phyloP scores from a whole-genome alignment of 345 rosid genomes.

The Citrus sp. region DNA sequence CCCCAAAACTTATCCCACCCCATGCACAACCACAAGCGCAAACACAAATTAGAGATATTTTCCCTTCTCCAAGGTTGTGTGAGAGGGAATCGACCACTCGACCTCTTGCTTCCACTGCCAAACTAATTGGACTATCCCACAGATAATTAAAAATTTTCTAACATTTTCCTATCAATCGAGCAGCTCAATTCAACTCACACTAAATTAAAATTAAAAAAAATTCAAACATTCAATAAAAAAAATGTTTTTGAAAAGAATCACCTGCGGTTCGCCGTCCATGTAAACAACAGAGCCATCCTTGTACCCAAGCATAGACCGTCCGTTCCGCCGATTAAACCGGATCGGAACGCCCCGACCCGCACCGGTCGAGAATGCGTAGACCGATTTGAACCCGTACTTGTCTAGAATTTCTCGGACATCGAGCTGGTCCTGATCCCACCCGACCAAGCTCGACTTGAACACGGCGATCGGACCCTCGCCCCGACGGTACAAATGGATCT shows the following conservation, averaged over 20 bases:
- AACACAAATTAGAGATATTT: too few relatives aligned
- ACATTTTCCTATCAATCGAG: constrained; percentile 2
- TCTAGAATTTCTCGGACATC: constrained; percentile 76
- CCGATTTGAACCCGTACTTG: constrained; percentile 66
- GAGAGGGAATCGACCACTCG: too few relatives aligned
- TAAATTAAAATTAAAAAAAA: not conserved
- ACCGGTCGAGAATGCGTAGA: constrained; percentile 65
- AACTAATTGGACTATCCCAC: not conserved
- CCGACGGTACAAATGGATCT: constrained; percentile 64
- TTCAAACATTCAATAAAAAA: not conserved
- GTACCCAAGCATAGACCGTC: constrained; percentile 68
- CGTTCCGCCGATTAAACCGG: constrained; percentile 72
- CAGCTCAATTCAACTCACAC: not conserved
- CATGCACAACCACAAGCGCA: too few relatives aligned
- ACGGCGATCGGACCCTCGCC: constrained; percentile 90
- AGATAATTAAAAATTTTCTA: not conserved
- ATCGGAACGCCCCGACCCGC: constrained; percentile 79
- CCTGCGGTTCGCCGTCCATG: constrained; percentile 92
- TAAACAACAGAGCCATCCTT: constrained; percentile 65
- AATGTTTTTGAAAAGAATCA: constrained; percentile 3
- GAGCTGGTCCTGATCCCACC: constrained; percentile 88
- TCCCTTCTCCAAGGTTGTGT: too few relatives aligned
- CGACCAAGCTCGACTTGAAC: constrained; percentile 67
- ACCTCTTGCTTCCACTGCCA: not conserved
- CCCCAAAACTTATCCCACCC: too few relatives aligned